Base-by-base conservation (phyloP, 208 protist species). In the Acanthamoeba castellanii region DNA sequence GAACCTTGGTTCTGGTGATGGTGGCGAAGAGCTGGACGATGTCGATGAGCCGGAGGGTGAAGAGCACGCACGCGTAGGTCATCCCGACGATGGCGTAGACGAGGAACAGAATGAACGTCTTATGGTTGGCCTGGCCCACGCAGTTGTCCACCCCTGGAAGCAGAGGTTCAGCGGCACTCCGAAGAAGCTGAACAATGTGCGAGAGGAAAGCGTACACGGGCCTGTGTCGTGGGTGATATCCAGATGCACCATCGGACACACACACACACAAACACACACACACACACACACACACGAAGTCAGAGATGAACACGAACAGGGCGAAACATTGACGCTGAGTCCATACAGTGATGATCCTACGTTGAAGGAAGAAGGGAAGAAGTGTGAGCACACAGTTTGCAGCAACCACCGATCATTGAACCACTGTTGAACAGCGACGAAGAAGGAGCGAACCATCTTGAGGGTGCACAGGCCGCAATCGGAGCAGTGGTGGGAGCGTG, bases 281-380 rank as follows among this genome's bases (percentile, higher is more conserved):
- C 42, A 32, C 27, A 55, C 27, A 57, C n/a, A 87, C 47, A 64
- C 59, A 64, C 59, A 64, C 59, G 20, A 5, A 55, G 4, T 7
- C 25, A 47, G 37, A 30, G 47, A 32, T 5, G 7, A 59, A 87
- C 34, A 52, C 27, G 34, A 59, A 32, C n/a, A n/a, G n/a, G n/a
- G n/a, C n/a, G n/a, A n/a, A n/a, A n/a, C n/a, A n/a, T n/a, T n/a
- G n/a, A n/a, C n/a, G 27, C 6, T 59, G 42, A 52, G 30, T 14
- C 88, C n/a, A n/a, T 92, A 92, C 87, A 92, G 87, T 92, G 87
- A 52, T 92, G 87, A 32, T 92, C 87, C 87, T 91, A n/a, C n/a
- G n/a, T n/a, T n/a, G n/a, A n/a, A n/a, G n/a, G n/a, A n/a, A n/a
- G n/a, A n/a, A n/a, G n/a, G n/a, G n/a, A n/a, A n/a, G n/a, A n/a